These are phyloP conservation scores for Globisporangium paddicum DNA, from an alignment of 352 stramenopile genomes.

Conservation along the genomic window DNA sequence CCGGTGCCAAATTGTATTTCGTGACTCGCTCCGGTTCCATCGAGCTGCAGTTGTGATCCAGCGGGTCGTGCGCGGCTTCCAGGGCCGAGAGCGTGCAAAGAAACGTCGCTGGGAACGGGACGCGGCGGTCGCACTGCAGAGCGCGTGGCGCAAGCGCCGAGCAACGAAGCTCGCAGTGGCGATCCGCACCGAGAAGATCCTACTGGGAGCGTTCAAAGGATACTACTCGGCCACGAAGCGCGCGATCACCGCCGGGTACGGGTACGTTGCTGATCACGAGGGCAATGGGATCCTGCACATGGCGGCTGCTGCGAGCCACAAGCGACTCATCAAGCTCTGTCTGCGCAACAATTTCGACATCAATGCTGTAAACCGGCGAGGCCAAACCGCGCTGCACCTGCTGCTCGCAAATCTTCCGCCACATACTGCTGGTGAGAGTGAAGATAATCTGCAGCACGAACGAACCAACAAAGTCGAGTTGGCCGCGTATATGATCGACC, in stretches of 20 bases:
- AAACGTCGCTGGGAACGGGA: conserved; percentile 34
- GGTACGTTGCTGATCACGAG: conserved; percentile 46
- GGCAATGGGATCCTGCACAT: conserved; percentile 74
- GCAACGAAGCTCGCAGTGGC: conserved; percentile 31
- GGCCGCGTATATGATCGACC: conserved; percentile 81
- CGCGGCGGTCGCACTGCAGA: conserved; percentile 48
- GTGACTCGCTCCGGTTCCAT: conserved; percentile 20
- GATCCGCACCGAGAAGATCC: conserved; percentile 45
- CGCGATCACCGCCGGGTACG: conserved; percentile 42
- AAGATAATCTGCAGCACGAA: conserved; percentile 11
- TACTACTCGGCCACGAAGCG: conserved; percentile 69
- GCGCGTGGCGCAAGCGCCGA: conserved; percentile 39
- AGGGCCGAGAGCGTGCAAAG: conserved; percentile 28
- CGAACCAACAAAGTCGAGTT: conserved; percentile 43
- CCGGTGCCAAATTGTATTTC: conserved; percentile 47
- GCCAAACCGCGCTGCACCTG: conserved; percentile 66
- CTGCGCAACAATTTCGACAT: conserved; percentile 70
- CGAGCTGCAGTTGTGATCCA: conserved; percentile 59
- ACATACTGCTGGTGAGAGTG: not conserved
- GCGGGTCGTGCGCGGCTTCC: conserved; percentile 43
- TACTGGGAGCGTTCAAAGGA: conserved; percentile 66
- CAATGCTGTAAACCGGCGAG: conserved; percentile 51
- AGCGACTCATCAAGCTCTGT: conserved; percentile 81
- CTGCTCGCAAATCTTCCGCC: conserved; percentile 56
- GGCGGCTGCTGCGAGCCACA: conserved; percentile 56